Base-by-base conservation (phyloP, 2,329 filamentous ascomycete species). In the Fusarium austroafricanum region DNA sequence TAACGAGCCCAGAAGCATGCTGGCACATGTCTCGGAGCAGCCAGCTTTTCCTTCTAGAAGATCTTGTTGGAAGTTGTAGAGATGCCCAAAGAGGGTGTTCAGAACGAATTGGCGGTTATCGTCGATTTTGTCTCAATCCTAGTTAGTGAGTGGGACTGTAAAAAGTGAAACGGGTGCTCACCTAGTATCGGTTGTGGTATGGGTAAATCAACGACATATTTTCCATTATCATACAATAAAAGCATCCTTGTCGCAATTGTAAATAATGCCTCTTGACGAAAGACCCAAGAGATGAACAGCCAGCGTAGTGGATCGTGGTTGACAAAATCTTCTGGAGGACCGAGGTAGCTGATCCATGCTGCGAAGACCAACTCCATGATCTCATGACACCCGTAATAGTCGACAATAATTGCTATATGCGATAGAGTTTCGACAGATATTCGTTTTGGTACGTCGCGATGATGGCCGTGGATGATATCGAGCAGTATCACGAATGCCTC, bases 301-400 rank as follows among this genome's bases (percentile, higher is more conserved):
- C 61, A 65, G 3, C 46, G 52, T 11, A 52, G 10, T 2, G 60
- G 53, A 17, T 65, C 61, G 11, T 60, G 37, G 14, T 37, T 46
- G 5, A 65, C 29, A 3, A 45, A 63, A 2, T 45, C 51, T 17
- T 65, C 53, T 2, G 37, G 42, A 7, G 33, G 14, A 10, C 61
- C 60, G 3, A 59, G 33, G 23, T 59, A 47, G 10, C 45, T 37
- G 18, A 65, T 17, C 61, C 61, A 65, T 10, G 60, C 60, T 2
- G 45, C 40, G 26, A 65, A 12, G 12, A 71, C 58, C 5, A 71
- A 10, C 11, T 74, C 68, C 2, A 72, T 55, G 9, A 68, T 50
- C 12, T 77, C 76, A 26, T 74, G 68, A 29, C 71, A 76, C 6
- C 75, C 50, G 15, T 75, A 76, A 28, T 77, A 75, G n/a, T 77